phyloP scores from a whole-genome alignment of 163 green algal genomes.

The Trebouxiophyceae sp. region DNA sequence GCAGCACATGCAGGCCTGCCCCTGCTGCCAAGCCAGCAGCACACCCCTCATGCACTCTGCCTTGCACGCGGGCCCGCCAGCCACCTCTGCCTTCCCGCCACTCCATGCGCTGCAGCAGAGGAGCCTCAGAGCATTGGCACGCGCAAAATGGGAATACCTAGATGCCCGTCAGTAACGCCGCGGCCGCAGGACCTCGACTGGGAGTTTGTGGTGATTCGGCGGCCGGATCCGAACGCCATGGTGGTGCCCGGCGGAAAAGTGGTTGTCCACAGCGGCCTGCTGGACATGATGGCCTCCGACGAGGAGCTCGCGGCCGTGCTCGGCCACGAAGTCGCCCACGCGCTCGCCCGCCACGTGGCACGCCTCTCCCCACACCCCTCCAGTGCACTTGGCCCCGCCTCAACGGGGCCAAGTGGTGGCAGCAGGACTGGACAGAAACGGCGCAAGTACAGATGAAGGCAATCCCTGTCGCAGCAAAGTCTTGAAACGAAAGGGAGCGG shows the following conservation, averaged over 20 bases:
- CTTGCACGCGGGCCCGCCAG: not conserved
- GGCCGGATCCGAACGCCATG: conserved; percentile 63
- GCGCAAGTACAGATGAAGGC: not conserved
- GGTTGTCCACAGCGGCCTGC: conserved; percentile 32
- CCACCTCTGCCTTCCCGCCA: not conserved
- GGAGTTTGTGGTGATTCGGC: conserved; percentile 77
- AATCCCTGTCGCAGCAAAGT: not conserved
- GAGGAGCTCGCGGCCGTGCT: conserved; percentile 67
- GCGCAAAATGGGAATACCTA: not conserved
- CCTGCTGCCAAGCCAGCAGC: not conserved
- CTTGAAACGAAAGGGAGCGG: not conserved
- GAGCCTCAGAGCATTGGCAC: no score
- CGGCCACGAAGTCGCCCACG: conserved; percentile 73
- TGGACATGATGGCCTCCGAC: conserved; percentile 54
- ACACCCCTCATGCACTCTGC: not conserved
- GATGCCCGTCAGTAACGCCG: not conserved
- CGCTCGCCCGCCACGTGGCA: conserved; percentile 65
- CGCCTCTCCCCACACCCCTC: not conserved
- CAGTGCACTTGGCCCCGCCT: not conserved
- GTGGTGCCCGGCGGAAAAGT: conserved; percentile 78
- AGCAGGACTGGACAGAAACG: not conserved
- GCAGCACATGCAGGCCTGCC: no score
- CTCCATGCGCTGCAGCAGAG: not conserved
- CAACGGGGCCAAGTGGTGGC: not conserved
- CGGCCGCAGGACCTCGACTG: conserved; percentile 40